phyloP scores from a whole-genome alignment of 179 eudicot genomes.

The Actinidia chinensis region DNA sequence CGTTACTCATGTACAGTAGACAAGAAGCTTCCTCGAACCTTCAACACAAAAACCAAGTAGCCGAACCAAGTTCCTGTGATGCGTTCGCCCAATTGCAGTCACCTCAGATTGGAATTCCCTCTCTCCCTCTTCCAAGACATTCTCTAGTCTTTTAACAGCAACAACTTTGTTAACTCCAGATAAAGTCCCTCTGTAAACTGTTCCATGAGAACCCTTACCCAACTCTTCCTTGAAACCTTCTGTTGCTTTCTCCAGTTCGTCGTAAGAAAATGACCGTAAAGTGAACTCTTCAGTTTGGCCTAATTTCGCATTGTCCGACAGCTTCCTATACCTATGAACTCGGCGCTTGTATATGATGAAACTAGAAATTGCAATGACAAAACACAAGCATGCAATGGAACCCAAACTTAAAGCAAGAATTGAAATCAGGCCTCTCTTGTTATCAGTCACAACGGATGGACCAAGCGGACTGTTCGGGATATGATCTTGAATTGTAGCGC shows the following conservation, averaged over 20 bases:
- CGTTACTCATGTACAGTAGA: conserved; percentile 37
- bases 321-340: too few relatives aligned
- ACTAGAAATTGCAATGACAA: too few relatives aligned
- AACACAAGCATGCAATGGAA: too few relatives aligned
- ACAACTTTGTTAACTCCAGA: conserved; percentile 10
- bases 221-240: conserved; percentile 30
- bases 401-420: too few relatives aligned
- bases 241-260: conserved; percentile 24
- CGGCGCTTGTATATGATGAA: too few relatives aligned
- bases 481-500: too few relatives aligned
- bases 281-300: conserved; percentile 14
- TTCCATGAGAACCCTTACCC: conserved; percentile 34
- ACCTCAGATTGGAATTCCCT: conserved; percentile 35
- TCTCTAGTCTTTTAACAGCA: conserved; percentile 38
- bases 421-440: too few relatives aligned
- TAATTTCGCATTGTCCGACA: too few relatives aligned
- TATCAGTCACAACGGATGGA: too few relatives aligned
- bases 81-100: conserved; percentile 31
- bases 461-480: too few relatives aligned
- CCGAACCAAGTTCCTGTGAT: conserved; percentile 35
- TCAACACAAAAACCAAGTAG: conserved; percentile 34
- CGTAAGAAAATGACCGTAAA: background rate
- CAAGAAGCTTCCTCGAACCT: conserved; percentile 32
- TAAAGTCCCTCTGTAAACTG: conserved; percentile 29
- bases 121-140: conserved; percentile 28